Percentiles rank a stretch among this genome's conserved stretches.
Evolutionary conservation across 768 basidiomycete genomes (phyloP).

Genomic region (Crassisporium funariophilum): DNA sequence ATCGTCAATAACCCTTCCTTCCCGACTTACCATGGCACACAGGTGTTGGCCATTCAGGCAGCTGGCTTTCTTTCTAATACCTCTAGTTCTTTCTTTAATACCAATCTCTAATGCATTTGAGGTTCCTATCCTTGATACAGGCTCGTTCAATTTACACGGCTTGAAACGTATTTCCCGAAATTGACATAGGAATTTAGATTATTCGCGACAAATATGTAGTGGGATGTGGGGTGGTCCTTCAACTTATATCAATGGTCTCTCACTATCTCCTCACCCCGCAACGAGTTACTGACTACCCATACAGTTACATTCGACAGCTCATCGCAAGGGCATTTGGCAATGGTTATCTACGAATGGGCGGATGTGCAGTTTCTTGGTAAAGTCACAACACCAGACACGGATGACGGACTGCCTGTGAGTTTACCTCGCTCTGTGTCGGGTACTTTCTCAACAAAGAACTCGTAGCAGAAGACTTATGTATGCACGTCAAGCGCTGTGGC

Average conservation of each 20-base stretch:
- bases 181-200: conserved; percentile 43
- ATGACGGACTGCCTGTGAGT: conserved; percentile 69
- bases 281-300: conserved; percentile 1
- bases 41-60: conserved; percentile 23
- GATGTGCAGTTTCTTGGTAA: conserved; percentile 86
- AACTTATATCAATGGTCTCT: conserved; percentile 82
- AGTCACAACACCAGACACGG: conserved; percentile 41
- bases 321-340: conserved; percentile 86
- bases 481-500: conserved; percentile 84
- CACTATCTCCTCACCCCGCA: background rate
- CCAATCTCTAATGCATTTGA: conserved; percentile 53
- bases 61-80: conserved; percentile 24
- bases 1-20: conserved; percentile 32
- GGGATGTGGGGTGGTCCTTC: conserved; percentile 88
- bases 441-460: conserved; percentile 14
- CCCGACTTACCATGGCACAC: conserved; percentile 24
- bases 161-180: conserved; percentile 5
- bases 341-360: conserved; percentile 95
- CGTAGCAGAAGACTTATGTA: conserved; percentile 85
- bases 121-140: conserved; percentile 67
- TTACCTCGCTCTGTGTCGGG: conserved; percentile 3
- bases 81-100: conserved; percentile 34
- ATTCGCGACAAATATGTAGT: conserved; percentile 88
- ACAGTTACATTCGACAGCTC: conserved; percentile 75
- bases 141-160: conserved; percentile 24